Evolutionary conservation across 805 yeast genomes (phyloP).

Genomic region (Candida maris): DNA sequence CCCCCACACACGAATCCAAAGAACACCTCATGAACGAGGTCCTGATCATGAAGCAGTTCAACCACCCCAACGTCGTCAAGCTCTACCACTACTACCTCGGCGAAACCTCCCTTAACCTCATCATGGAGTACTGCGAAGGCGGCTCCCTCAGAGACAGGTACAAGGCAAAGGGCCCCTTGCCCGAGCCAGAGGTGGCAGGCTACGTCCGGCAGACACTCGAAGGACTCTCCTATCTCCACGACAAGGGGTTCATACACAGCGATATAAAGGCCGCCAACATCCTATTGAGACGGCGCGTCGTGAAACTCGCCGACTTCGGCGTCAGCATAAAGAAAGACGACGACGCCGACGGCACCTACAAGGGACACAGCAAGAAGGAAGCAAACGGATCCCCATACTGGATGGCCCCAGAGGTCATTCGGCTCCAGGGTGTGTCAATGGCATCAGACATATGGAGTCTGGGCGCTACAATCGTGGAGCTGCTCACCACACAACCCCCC

Average conservation of each 20-base stretch:
- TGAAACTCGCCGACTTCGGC: slow-evolving; percentile 75
- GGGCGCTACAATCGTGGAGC: slow-evolving; percentile 91
- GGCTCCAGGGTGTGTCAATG: slow-evolving; percentile 79
- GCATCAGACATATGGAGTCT: slow-evolving; percentile 92
- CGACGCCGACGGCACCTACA: slow-evolving; percentile 58
- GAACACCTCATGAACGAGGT: slow-evolving; percentile 60
- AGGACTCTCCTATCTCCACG: slow-evolving; percentile 63
- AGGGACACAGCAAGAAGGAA: slow-evolving; percentile 36
- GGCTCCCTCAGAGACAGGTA: slow-evolving; percentile 61
- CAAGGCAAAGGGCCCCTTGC: slow-evolving; percentile 48
- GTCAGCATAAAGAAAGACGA: slow-evolving; percentile 65
- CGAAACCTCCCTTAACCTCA: slow-evolving; percentile 47
- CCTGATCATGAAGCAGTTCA: slow-evolving; percentile 57
- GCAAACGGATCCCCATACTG: slow-evolving; percentile 90
- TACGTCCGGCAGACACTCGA: slow-evolving; percentile 52
- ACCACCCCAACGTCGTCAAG: slow-evolving; percentile 64
- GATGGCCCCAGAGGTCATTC: slow-evolving; percentile 98
- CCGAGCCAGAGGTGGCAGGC: slow-evolving; percentile 48
- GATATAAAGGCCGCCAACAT: slow-evolving; percentile 78
- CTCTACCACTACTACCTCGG: slow-evolving; percentile 66
- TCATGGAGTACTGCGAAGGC: slow-evolving; percentile 61
- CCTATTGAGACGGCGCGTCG: slow-evolving; percentile 50
- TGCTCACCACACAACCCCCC: slow-evolving; percentile 84
- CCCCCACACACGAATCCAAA: slow-evolving; percentile 4
- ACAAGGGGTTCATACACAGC: slow-evolving; percentile 72